These are phyloP conservation scores for Stagonosporopsis vannaccii DNA, from an alignment of 2,329 filamentous ascomycete genomes.

Conservation along the genomic window DNA sequence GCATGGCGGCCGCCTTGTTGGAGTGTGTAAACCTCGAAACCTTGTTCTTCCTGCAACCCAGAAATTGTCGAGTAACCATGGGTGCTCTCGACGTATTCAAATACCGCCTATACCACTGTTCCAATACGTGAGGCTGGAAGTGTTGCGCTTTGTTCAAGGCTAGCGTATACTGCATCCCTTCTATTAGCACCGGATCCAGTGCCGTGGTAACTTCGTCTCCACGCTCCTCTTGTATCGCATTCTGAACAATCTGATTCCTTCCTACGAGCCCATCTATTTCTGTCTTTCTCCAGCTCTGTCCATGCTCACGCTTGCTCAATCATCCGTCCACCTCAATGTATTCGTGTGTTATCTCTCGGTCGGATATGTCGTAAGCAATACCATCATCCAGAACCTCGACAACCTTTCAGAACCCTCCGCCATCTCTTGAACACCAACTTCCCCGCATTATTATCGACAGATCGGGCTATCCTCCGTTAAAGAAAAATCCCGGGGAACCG, in stretches of 20 bases:
- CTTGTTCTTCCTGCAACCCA: neutral
- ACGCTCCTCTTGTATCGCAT: neutral
- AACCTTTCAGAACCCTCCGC: neutral
- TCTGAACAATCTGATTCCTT: neutral
- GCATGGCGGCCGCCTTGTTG: neutral
- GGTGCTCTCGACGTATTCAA: neutral
- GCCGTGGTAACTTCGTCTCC: neutral
- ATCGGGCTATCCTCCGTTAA: neutral
- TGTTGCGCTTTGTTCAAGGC: neutral
- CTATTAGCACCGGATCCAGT: neutral
- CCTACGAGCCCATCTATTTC: neutral
- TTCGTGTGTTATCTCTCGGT: neutral
- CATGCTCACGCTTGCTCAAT: neutral
- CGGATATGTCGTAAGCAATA: neutral
- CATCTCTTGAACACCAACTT: neutral
- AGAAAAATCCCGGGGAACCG: neutral
- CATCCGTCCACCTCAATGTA: neutral
- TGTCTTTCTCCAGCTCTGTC: conserved; percentile 2
- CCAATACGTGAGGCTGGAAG: neutral
- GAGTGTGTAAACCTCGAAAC: neutral
- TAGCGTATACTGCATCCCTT: neutral
- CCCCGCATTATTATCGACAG: neutral
- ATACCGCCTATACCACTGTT: neutral
- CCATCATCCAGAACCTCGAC: neutral
- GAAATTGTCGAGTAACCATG: neutral